A percentile compares a stretch with the other conserved stretches of the same genome.
Evolutionary conservation across 495 filamentous ascomycete genomes (phyloP).

Genomic region (Trichocladium antarcticum): DNA sequence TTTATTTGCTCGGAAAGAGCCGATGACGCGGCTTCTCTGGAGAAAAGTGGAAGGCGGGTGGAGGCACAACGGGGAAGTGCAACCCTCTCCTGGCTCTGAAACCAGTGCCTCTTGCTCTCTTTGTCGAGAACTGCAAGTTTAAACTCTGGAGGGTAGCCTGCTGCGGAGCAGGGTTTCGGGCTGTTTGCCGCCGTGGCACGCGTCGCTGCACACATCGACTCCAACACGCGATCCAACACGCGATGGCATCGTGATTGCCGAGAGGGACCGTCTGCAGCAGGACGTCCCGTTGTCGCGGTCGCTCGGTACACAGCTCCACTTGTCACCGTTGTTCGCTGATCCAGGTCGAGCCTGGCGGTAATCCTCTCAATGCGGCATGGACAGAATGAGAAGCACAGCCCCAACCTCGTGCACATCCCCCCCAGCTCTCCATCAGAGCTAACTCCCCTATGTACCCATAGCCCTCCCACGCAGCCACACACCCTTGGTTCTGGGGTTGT

Average conservation of each 20-base stretch:
- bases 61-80: not conserved
- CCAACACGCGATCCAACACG: too few species aligned
- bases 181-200: too few species aligned
- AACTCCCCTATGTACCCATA: too few species aligned
- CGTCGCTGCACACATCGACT: too few species aligned
- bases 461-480: too few species aligned
- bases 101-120: not conserved
- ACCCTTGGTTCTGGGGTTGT: too few species aligned
- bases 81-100: not conserved
- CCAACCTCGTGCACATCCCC: not conserved
- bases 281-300: not conserved
- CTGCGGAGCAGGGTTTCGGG: too few species aligned
- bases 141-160: too few species aligned
- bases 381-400: slow-evolving; percentile 1
- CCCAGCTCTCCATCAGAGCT: not conserved
- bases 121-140: too few species aligned
- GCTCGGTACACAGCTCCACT: not conserved
- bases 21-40: slow-evolving; percentile 10
- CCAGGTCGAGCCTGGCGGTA: not conserved
- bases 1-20: slow-evolving; percentile 5
- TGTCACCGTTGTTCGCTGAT: not conserved
- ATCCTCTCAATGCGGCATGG: not conserved
- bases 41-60: not conserved
- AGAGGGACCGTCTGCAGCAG: not conserved
- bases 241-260: too few species aligned